A percentile compares a stretch with the other conserved stretches of the same genome.
phyloP scores from a whole-genome alignment of 1,139 yeast genomes.

The Magnusiomyces clavatus region DNA sequence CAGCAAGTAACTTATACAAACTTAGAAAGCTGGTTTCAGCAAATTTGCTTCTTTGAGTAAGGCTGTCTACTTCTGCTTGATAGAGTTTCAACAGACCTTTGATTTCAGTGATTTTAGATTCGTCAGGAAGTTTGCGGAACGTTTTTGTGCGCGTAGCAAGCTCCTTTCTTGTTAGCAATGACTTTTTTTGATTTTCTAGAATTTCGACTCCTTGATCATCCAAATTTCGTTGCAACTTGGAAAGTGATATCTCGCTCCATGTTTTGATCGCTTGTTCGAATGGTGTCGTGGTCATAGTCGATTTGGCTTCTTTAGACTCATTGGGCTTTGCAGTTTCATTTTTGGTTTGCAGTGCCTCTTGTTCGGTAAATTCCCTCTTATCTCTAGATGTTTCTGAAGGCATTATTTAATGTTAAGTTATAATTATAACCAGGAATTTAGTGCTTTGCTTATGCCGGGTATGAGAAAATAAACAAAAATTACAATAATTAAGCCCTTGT shows the following conservation, averaged over 20 bases:
- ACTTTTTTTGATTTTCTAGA: conserved; percentile 59
- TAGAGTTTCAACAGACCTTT: conserved; percentile 68
- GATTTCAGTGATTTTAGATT: conserved; percentile 56
- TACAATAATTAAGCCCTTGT: too few relatives aligned
- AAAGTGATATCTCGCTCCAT: conserved; percentile 71
- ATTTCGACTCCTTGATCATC: conserved; percentile 72
- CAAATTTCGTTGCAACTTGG: conserved; percentile 57
- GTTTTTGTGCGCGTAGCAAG: conserved; percentile 77
- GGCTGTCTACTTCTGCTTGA: conserved; percentile 78
- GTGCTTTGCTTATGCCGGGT: too few relatives aligned
- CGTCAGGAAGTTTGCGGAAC: conserved; percentile 63
- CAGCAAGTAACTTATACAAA: conserved; percentile 67
- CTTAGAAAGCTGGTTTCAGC: conserved; percentile 70
- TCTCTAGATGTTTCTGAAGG: too few relatives aligned
- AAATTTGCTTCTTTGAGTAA: conserved; percentile 69
- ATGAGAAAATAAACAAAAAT: too few relatives aligned
- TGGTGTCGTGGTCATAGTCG: conserved; percentile 15
- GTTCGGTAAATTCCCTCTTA: too few relatives aligned
- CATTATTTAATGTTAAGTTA: too few relatives aligned
- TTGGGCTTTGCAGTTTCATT: too few relatives aligned
- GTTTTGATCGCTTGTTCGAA: conserved; percentile 60
- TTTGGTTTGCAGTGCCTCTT: too few relatives aligned
- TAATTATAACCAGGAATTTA: too few relatives aligned
- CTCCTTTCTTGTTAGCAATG: conserved; percentile 62
- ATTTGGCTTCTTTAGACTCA: neutral